Base-by-base conservation (phyloP, 1,139 yeast species). In the Nakaseomyces kungkrabaensis region DNA sequence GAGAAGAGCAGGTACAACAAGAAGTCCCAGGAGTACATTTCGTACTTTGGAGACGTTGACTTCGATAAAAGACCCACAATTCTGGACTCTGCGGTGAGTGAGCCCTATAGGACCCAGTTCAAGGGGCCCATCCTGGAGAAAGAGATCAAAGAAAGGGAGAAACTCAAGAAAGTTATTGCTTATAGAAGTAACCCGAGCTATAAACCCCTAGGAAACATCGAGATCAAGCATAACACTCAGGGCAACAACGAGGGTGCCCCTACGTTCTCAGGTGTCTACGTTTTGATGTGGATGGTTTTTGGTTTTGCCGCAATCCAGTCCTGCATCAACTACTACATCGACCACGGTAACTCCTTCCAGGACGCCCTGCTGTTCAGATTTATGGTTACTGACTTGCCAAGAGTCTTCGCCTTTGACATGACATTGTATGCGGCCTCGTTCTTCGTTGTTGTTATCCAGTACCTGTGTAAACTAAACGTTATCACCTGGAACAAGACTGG, bases 401-500 rank as follows among this genome's bases (percentile, higher is more conserved):
- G 74, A 56, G 80, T 88, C 34, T 94, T 78, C 0, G 54, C 81
- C 9, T 77, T 86, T 1, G 96, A 88, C 63, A 65, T 80, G 43
- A 63, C 63, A 37, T 82, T 88, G 90, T 88, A 85, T 60, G 56
- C 80, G 9, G 60, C 78, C 4, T 74, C 78, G 37, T 88, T 81
- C 61, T 66, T 77, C 38, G 73, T 81, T 1, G 80, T 73, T 41
- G 59, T 72, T 1, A 58, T 85, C 45, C 96, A 88, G 59, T 54
- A 66, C 48, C 65, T 72, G 1, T 72, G 82, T 50, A 71, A 71
- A 52, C 50, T 61, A 1, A 69, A 71, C 1, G 56, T 59, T 25
- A 58, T 85, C 25, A 59, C 63, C 11, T 89, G 96, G 96, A 63
- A 68, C 11, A 58, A 60, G 1, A 53, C 70, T 1, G 96, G 96